A percentile compares a stretch with the other conserved stretches of the same genome.
Evolutionary conservation across 2,329 filamentous ascomycete species (phyloP).

Genomic region (Epichloe aotearoae): DNA sequence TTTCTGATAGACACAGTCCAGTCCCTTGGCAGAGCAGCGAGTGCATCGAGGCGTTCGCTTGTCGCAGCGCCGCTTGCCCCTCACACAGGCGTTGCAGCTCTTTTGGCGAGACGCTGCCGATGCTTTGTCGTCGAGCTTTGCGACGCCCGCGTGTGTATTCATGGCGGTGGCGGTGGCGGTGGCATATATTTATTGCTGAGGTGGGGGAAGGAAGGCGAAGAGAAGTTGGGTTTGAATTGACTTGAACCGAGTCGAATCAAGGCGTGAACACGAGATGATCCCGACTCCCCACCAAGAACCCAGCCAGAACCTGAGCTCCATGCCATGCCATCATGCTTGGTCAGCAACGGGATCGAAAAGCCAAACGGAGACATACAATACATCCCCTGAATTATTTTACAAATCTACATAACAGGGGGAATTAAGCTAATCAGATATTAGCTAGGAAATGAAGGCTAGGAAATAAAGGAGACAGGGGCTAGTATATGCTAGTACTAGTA

Average conservation of each 20-base stretch:
- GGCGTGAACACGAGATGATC: background rate
- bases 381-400: no score
- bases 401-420: no score
- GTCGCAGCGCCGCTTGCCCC: conserved; percentile 34
- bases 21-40: conserved; percentile 28
- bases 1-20: conserved; percentile 29
- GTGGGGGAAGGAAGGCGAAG: background rate
- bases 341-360: no score
- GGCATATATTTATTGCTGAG: background rate
- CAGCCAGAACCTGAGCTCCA: no score
- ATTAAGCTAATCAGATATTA: no score
- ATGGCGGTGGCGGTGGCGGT: background rate
- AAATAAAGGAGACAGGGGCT: no score
- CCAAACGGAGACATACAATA: no score
- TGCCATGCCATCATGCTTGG: no score
- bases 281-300: background rate
- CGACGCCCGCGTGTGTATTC: conserved; percentile 7
- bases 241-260: background rate
- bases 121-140: conserved; percentile 17
- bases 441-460: no score
- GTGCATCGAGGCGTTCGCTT: conserved; percentile 29
- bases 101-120: conserved; percentile 33
- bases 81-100: conserved; percentile 36
- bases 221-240: background rate
- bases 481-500: no score